Percentiles rank a stretch among this genome's conserved stretches.
Conservation (phyloP, 2,329 filamentous ascomycete genomes). For the Bipolaris cookei region DNA sequence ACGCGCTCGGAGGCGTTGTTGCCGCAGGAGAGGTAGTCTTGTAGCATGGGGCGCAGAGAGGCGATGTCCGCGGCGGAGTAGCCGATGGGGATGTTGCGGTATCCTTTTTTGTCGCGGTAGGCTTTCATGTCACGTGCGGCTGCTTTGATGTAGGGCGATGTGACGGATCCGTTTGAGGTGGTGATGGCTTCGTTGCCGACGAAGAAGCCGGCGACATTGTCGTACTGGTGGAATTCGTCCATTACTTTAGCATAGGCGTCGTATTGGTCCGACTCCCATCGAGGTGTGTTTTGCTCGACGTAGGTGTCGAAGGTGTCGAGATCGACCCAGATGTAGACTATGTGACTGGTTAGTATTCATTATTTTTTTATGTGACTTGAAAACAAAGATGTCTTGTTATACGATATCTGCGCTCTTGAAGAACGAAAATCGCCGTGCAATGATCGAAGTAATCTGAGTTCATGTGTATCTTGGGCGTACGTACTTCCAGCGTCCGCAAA, state of each 20-base stretch:
- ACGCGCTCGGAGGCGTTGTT: constrained; percentile 69
- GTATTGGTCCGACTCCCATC: constrained; percentile 76
- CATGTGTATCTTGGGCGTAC: not conserved
- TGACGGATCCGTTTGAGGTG: constrained; percentile 60
- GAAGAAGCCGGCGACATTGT: constrained; percentile 79
- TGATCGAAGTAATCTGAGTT: not conserved
- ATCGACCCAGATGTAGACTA: constrained; percentile 85
- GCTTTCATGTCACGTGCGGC: constrained; percentile 82
- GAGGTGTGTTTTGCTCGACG: constrained; percentile 67
- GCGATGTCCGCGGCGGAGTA: constrained; percentile 89
- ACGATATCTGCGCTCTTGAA: not conserved
- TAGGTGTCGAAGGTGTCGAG: constrained; percentile 73
- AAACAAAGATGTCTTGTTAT: not conserved
- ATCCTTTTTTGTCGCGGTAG: constrained; percentile 75
- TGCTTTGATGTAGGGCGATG: constrained; percentile 83
- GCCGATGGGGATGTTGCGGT: constrained; percentile 81
- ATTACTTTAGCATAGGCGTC: constrained; percentile 73
- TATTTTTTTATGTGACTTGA: not conserved
- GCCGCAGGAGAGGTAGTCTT: constrained; percentile 80
- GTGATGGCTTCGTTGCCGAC: constrained; percentile 84
- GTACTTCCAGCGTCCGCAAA: constrained; percentile 67
- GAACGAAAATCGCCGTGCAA: no score
- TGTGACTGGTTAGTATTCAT: constrained; percentile 39
- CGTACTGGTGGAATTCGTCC: constrained; percentile 76
- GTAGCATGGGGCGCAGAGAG: constrained; percentile 67